phyloP scores from a whole-genome alignment of 495 filamentous ascomycete genomes.

The Aspergillus cristatus region DNA sequence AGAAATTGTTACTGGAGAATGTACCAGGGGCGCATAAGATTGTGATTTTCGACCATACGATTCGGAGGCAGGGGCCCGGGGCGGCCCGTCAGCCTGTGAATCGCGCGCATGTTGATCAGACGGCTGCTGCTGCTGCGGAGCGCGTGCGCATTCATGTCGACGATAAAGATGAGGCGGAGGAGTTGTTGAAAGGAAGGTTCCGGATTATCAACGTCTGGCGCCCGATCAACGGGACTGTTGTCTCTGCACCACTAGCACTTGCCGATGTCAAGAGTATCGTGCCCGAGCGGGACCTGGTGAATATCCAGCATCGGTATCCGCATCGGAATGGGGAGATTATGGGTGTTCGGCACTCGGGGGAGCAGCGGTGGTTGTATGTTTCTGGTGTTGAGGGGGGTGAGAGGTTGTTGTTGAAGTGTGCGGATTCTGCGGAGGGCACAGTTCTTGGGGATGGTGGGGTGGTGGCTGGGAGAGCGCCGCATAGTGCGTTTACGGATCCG shows the following conservation, averaged over 20 bases:
- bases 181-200: conserved; percentile 52
- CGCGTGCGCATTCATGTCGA: conserved; percentile 59
- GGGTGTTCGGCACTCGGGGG: conserved; percentile 50
- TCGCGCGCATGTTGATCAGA: conserved; percentile 79
- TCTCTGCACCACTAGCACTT: conserved; percentile 60
- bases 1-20: conserved; percentile 49
- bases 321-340: conserved; percentile 66
- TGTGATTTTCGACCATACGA: conserved; percentile 84
- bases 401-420: conserved; percentile 73
- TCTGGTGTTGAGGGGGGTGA: conserved; percentile 70
- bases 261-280: conserved; percentile 42
- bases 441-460: no score
- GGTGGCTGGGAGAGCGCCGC: conserved; percentile 59
- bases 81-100: conserved; percentile 56
- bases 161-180: conserved; percentile 45
- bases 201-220: conserved; percentile 88
- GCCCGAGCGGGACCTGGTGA: conserved; percentile 37
- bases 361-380: conserved; percentile 70
- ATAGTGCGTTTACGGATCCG: conserved; percentile 74
- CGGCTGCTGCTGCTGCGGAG: conserved; percentile 46
- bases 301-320: conserved; percentile 68
- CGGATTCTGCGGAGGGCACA: conserved; percentile 51
- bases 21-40: conserved; percentile 55
- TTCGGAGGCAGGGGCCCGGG: conserved; percentile 50
- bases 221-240: conserved; percentile 64